Base-by-base conservation (phyloP, 2,329 filamentous ascomycete genomes). In the Calonectria pseudoreteaudii region DNA sequence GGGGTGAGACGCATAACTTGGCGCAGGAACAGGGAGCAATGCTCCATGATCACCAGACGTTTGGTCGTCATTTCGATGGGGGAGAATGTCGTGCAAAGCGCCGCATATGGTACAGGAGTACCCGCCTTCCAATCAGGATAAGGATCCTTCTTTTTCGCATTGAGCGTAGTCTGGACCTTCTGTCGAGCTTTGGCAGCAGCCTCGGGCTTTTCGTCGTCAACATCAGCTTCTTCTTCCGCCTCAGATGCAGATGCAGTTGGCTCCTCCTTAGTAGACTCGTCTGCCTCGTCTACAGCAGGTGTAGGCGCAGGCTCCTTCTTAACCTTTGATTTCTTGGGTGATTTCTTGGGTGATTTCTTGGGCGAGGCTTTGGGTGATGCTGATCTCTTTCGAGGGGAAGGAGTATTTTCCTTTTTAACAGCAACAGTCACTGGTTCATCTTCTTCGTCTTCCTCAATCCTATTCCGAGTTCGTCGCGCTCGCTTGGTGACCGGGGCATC, bases 11-110 rank as follows among this genome's bases (percentile, higher is more conserved):
- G 92, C 78, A 98, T 89, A n/a, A 99, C 96, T 85, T 99, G 97
- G 41, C 95, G 94, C 65, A 99, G 89, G 82, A 99, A 98, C 2
- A 95, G 89, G 1, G 96, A 94, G 85, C 96, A 98, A 82, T 98
- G 93, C 23, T 96, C 94, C 78, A 94, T 91, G 75, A 99, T 99
- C 74, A 95, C 89, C 53, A 99, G 86, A 69, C 97, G 92, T 83
- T 98, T 98, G 8, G 94, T 95, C 0, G 96, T 99, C 88, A 98
- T 93, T 86, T 99, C 97, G 68, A 98, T 93, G 41, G 98, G 91
- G 1, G 96, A 98, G 80, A 98, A 98, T 0, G 97, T 98, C 14
- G 92, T 95, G 85, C 97, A 98, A 10, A 99, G 90, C 16, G 97
- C 97, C 31, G 95, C 96, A 81, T 98, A 99, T 0, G 97, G 97